Percentiles rank a stretch among this genome's conserved stretches.
phyloP scores from a whole-genome alignment of 305 asterid species.

The Salvia sclarea region DNA sequence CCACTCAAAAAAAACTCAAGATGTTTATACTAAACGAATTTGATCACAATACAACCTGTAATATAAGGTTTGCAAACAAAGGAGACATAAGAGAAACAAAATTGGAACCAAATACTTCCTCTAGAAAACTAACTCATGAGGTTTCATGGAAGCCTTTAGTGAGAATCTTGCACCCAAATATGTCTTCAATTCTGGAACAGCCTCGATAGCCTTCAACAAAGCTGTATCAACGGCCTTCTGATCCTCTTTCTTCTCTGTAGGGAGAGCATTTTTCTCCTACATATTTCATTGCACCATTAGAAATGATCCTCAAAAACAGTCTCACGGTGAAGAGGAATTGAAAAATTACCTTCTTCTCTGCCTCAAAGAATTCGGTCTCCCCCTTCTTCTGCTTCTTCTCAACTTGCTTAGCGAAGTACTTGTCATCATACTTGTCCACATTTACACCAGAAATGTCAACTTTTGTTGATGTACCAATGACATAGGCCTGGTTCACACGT shows the following conservation, averaged over 20 bases:
- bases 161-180: slow-evolving; percentile 74
- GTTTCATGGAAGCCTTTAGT: slow-evolving; percentile 65
- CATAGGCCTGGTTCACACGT: slow-evolving; percentile 71
- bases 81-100: neutral
- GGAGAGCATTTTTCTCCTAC: slow-evolving; percentile 57
- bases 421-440: slow-evolving; percentile 53
- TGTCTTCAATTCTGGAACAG: slow-evolving; percentile 56
- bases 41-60: slow-evolving; percentile 7
- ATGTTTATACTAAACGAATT: slow-evolving; percentile 14
- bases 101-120: slow-evolving; percentile 2
- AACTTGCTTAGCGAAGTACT: slow-evolving; percentile 54
- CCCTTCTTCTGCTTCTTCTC: slow-evolving; percentile 61
- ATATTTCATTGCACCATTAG: neutral
- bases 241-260: slow-evolving; percentile 61
- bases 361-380: slow-evolving; percentile 57
- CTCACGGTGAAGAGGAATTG: slow-evolving; percentile 8
- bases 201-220: slow-evolving; percentile 56
- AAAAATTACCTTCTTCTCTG: slow-evolving; percentile 48
- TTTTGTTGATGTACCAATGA: slow-evolving; percentile 63
- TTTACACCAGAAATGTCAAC: slow-evolving; percentile 46
- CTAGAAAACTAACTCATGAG: slow-evolving; percentile 67
- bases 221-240: slow-evolving; percentile 59
- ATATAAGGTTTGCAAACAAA: slow-evolving; percentile 24
- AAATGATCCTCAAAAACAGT: neutral
- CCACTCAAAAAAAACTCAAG: slow-evolving; percentile 14